These are phyloP conservation scores for Lachancea nothofagi DNA, from an alignment of 805 yeast species.

Conservation along the genomic window DNA sequence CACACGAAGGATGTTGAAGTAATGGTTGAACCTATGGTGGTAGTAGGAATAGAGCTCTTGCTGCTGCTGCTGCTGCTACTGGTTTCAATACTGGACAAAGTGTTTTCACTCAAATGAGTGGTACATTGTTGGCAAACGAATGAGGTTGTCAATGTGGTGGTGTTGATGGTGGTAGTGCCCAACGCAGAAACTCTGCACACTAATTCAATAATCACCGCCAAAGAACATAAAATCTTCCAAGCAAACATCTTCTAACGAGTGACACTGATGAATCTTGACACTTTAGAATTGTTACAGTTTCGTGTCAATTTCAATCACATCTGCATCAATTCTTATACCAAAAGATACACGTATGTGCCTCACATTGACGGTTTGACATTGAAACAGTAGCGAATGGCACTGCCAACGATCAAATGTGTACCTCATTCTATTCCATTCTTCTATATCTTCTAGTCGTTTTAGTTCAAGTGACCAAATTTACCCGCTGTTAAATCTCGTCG, in stretches of 20 bases:
- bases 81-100: neutral
- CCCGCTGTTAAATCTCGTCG: too few species aligned
- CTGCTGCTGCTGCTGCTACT: neutral
- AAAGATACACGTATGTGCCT: neutral
- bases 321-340: slow-evolving; percentile 5
- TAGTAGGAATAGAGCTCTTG: neutral
- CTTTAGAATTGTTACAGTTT: neutral
- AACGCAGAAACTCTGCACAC: neutral
- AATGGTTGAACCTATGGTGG: slow-evolving; percentile 5
- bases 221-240: neutral
- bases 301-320: neutral
- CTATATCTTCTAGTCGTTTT: too few species aligned
- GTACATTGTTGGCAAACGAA: slow-evolving; percentile 3
- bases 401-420: too few species aligned
- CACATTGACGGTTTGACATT: neutral
- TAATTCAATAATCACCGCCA: neutral
- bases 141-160: slow-evolving; percentile 4
- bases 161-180: neutral
- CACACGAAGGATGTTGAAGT: slow-evolving; percentile 1
- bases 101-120: neutral
- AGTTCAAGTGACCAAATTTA: too few species aligned
- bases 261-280: neutral
- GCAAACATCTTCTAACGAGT: neutral
- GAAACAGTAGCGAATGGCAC: neutral
- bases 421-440: neutral